Evolutionary conservation across 495 filamentous ascomycete species (phyloP).

Genomic region (Xylaria bambusicola): DNA sequence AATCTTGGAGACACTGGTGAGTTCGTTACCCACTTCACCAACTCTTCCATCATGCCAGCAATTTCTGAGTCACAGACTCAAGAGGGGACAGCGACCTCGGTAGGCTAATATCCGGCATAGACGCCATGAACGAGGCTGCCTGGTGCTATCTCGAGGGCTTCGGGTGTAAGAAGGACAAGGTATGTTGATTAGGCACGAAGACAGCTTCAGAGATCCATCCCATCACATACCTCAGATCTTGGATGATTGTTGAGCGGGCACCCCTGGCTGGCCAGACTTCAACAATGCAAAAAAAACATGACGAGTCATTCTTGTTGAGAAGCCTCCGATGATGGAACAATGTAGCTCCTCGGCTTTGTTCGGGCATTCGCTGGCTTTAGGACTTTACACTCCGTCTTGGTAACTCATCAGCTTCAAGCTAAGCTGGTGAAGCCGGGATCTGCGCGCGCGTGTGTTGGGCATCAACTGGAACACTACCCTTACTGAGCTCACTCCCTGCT

Average conservation of each 20-base stretch:
- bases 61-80: slow-evolving; percentile 17
- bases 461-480: slow-evolving; percentile 14
- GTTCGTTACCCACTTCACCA: slow-evolving; percentile 24
- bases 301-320: slow-evolving; percentile 25
- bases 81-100: slow-evolving; percentile 18
- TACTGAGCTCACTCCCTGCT: slow-evolving; percentile 13
- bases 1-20: slow-evolving; percentile 85
- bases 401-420: slow-evolving; percentile 28
- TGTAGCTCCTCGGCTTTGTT: slow-evolving; percentile 1
- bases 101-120: slow-evolving; percentile 42
- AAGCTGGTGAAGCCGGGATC: slow-evolving; percentile 15
- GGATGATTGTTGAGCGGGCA: not conserved
- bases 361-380: not conserved
- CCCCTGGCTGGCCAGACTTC: slow-evolving; percentile 15
- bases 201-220: slow-evolving; percentile 13
- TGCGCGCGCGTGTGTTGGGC: slow-evolving; percentile 17
- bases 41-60: slow-evolving; percentile 18
- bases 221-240: slow-evolving; percentile 33
- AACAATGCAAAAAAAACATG: slow-evolving; percentile 16
- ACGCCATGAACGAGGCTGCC: slow-evolving; percentile 96
- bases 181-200: slow-evolving; percentile 53
- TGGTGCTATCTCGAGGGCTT: slow-evolving; percentile 97
- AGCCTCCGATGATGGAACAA: slow-evolving; percentile 32
- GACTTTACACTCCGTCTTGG: slow-evolving; percentile 19
- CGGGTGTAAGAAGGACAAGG: slow-evolving; percentile 96